Base-by-base conservation (phyloP, 441 rosid genomes). In the Eruca vesicaria region DNA sequence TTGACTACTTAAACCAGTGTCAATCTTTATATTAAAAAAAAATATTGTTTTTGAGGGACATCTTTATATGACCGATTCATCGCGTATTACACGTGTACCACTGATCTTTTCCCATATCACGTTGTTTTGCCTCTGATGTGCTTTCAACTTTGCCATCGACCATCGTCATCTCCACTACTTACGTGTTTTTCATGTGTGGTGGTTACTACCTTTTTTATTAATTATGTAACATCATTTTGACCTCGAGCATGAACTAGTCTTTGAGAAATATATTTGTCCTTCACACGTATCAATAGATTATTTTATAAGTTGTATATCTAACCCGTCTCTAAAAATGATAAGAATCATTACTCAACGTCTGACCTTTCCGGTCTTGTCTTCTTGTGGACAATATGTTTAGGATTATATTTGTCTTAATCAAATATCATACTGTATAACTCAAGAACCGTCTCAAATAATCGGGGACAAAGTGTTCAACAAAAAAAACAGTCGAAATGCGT, bases 381-480 rank as follows among this genome's bases (percentile, higher is more conserved):
- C 62, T 57, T 21, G 68, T 64, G 56, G 68, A 43, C n/a, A 63
- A 64, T 32, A 64, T 41, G 68, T 41, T n/a, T 41, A 41, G 8
- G 55, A 41, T 41, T 31, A 21, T 21, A 20, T 14, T 14, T 45
- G n/a, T 15, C 12, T 16, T 15, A 28, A 45, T 26, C 33, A 26
- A n/a, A 45, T n/a, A 26, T 26, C 18, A 23, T 56, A n/a, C n/a
- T n/a, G n/a, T n/a, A 26, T 23, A 45, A 45, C 15, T 66, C 58
- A 6, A 15, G 38, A 45, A 45, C 33, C 3, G 41, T 23, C 35
- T 41, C 16, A 41, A 64, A 19, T 7, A 18, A 3, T 18, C 26
- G 26, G 20, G 7, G 67, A 36, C 67, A 23, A 23, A 23, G 3
- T 23, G 26, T 23, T 23, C 26, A 23, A 23, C n/a, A 23, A 23